Conservation (phyloP, 768 basidiomycete genomes). For the Suillus spraguei region DNA sequence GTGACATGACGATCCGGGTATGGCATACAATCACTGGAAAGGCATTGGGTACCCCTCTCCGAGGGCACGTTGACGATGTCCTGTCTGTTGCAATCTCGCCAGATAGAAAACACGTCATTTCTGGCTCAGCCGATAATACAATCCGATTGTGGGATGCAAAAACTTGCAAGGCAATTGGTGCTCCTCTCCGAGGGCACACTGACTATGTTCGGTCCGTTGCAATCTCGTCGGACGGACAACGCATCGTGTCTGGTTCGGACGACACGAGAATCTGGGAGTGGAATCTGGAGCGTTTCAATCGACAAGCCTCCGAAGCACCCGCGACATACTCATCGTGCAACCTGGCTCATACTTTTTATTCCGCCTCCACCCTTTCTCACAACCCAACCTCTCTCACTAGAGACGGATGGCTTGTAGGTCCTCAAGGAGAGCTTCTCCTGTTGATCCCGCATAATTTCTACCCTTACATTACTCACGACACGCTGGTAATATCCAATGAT, state of each 20-base stretch:
- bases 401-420: too few relatives aligned
- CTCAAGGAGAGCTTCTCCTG: too few relatives aligned
- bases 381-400: too few relatives aligned
- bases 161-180: not conserved
- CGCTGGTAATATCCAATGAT: too few relatives aligned
- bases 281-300: too few relatives aligned
- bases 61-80: not conserved
- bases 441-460: too few relatives aligned
- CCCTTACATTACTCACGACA: too few relatives aligned
- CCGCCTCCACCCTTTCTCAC: too few relatives aligned
- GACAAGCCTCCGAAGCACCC: too few relatives aligned
- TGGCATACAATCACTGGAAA: conserved; percentile 13
- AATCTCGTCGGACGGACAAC: not conserved
- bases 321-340: too few relatives aligned
- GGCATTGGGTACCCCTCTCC: not conserved
- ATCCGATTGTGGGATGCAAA: not conserved
- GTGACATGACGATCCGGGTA: not conserved
- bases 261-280: not conserved
- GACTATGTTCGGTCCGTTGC: fast-evolving
- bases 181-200: not conserved
- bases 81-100: not conserved
- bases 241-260: conserved; percentile 2
- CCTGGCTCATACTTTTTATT: too few relatives aligned
- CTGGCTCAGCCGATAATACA: not conserved
- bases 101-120: not conserved